These are phyloP conservation scores for Neurospora tetraspora DNA, from an alignment of 495 filamentous ascomycete species.

Conservation along the genomic window DNA sequence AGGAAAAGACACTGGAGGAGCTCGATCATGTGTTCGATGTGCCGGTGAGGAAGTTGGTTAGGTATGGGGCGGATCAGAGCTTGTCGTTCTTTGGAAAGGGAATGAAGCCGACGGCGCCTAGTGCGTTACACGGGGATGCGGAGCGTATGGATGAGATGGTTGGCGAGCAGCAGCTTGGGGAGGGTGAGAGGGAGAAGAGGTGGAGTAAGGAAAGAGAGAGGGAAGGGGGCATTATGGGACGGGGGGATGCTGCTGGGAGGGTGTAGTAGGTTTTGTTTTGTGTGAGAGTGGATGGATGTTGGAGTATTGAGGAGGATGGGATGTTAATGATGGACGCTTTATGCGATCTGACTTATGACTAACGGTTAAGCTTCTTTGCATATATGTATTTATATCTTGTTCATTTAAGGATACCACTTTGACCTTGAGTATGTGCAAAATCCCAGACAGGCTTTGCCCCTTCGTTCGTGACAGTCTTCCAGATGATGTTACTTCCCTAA, in stretches of 20 bases:
- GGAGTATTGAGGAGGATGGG: neutral
- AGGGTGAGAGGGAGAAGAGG: neutral
- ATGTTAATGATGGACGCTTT: neutral
- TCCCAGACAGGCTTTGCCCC: neutral
- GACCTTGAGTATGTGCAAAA: neutral
- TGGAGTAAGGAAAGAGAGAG: neutral
- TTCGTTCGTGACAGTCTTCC: neutral
- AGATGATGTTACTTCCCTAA: neutral
- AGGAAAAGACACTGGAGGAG: constrained; percentile 68
- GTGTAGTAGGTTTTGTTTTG: neutral
- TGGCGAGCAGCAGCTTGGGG: neutral
- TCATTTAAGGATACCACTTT: neutral
- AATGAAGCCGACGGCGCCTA: neutral
- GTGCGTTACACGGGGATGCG: neutral
- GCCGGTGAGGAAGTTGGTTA: neutral
- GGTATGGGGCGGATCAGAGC: constrained; percentile 1
- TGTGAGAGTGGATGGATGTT: neutral
- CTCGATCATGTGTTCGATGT: constrained; percentile 44
- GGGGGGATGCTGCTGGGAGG: neutral
- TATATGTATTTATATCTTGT: neutral
- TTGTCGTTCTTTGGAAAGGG: neutral
- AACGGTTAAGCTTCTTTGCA: neutral
- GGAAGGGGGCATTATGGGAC: neutral
- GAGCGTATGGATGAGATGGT: neutral
- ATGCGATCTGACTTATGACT: neutral